Evolutionary conservation across 2,329 filamentous ascomycete genomes (phyloP), one percentile per base, ranked within the genome.

Genomic region (Nannizziopsis arthrosporioides): DNA sequence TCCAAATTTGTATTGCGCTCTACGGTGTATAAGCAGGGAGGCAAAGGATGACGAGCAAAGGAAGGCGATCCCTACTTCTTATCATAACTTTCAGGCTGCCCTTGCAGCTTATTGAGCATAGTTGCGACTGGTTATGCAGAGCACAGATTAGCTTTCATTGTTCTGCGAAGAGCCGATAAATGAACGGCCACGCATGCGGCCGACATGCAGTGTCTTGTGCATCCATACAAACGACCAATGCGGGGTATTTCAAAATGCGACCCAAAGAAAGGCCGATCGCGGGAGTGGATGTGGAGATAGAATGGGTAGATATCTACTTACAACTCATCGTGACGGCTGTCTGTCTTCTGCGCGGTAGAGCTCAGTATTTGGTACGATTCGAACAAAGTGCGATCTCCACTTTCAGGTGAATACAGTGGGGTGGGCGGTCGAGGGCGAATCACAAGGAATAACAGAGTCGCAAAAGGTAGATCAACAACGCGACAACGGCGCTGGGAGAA

Each of bases 11-110:
- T 98, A 98, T 67, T 84, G 85, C 54, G 85, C 74, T 68, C 85
- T 92, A 64, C 47, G 55, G 55, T 37, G 7, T 43, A 15, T 32
- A 48, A 45, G 40, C 32, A 35, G 15, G 44, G 40, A 27, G 32
- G 12, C 12, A 7, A 41, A 41, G n/a, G 32, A 52, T 38, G 34
- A 37, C 38, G 19, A 15, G 37, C 42, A 35, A 46, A 36, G 17
- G 40, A 39, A 38, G 40, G 40, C 15, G n/a, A 44, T 50, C 62
- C 73, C 62, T 72, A 93, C 86, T 98, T 98, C 72, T 94, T 94
- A 66, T 96, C 92, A 74, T 98, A 98, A 73, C 87, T 95, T 59
- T 94, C 88, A 58, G 90, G 90, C 73, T 96, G 90, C 68, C 89
- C 88, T 62, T 93, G 86, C 62, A 95, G 84, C 78, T 90, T 88